phyloP scores from a whole-genome alignment of 1,284 basidiomycete species.

The Trametes sp. region DNA sequence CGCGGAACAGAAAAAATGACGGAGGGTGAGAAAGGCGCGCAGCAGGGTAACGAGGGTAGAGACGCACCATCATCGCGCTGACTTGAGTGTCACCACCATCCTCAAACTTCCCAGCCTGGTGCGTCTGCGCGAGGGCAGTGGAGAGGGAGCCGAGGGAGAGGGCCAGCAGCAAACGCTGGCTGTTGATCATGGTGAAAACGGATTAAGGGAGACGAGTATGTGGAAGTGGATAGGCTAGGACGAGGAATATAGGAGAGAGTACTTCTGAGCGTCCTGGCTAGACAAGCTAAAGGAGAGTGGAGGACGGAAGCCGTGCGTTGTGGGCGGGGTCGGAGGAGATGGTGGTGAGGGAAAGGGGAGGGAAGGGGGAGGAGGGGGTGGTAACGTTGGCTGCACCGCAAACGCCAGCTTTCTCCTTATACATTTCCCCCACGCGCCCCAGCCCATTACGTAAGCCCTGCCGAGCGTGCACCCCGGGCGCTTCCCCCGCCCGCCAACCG shows the following conservation, averaged over 20 bases:
- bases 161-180: conserved; percentile 41
- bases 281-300: conserved; percentile 36
- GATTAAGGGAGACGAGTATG: conserved; percentile 24
- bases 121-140: conserved; percentile 34
- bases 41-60: not conserved
- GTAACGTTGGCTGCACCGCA: conserved; percentile 23
- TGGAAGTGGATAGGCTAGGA: conserved; percentile 18
- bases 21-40: conserved; percentile 12
- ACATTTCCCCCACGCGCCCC: conserved; percentile 21
- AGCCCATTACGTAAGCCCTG: conserved; percentile 23
- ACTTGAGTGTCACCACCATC: conserved; percentile 58
- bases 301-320: conserved; percentile 24
- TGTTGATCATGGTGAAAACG: conserved; percentile 36
- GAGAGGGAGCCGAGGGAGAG: conserved; percentile 37
- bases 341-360: conserved; percentile 23
- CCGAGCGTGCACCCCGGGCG: conserved; percentile 10
- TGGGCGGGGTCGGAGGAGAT: not conserved
- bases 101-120: conserved; percentile 49
- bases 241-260: not conserved
- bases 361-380: conserved; percentile 23
- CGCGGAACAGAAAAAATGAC: not conserved
- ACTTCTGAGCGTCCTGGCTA: conserved; percentile 19
- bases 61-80: conserved; percentile 56
- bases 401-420: conserved; percentile 28
- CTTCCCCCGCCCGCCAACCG: not conserved